A percentile compares a stretch with the other conserved stretches of the same genome.
These are phyloP conservation scores for Talaromyces sp. DNA, from an alignment of 2,329 filamentous ascomycete species.

Conservation along the genomic window DNA sequence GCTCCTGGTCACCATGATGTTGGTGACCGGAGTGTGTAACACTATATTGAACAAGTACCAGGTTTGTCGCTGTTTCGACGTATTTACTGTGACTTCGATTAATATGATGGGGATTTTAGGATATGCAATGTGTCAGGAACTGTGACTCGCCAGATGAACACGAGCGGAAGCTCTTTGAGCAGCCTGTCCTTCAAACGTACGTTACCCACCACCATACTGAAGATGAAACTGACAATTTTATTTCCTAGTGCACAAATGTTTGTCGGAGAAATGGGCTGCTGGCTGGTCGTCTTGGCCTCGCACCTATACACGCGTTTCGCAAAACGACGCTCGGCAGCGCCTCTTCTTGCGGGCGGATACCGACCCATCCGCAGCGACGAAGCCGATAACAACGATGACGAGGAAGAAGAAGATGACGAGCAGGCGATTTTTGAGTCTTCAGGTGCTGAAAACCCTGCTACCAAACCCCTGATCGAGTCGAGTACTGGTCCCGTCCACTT, in stretches of 20 bases:
- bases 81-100: background rate
- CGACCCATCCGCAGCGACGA: conserved; percentile 54
- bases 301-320: conserved; percentile 59
- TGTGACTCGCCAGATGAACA: conserved; percentile 67
- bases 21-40: conserved; percentile 93
- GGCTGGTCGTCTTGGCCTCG: conserved; percentile 76
- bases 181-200: conserved; percentile 87
- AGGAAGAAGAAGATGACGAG: conserved; percentile 25
- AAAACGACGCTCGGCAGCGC: conserved; percentile 31
- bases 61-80: conserved; percentile 41
- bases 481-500: conserved; percentile 58
- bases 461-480: conserved; percentile 50
- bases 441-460: conserved; percentile 34
- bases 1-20: conserved; percentile 90
- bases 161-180: conserved; percentile 73
- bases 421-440: conserved; percentile 36
- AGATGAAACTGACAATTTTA: background rate
- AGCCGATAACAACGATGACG: conserved; percentile 41
- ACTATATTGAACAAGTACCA: conserved; percentile 96
- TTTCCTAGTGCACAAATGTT: conserved; percentile 76
- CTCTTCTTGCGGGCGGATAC: conserved; percentile 55
- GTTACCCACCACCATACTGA: conserved; percentile 10
- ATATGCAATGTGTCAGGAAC: conserved; percentile 94
- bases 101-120: conserved; percentile 40
- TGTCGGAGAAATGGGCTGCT: conserved; percentile 90